phyloP scores from a whole-genome alignment of 2,329 filamentous ascomycete species.

The Pyrenochaeta sp. region DNA sequence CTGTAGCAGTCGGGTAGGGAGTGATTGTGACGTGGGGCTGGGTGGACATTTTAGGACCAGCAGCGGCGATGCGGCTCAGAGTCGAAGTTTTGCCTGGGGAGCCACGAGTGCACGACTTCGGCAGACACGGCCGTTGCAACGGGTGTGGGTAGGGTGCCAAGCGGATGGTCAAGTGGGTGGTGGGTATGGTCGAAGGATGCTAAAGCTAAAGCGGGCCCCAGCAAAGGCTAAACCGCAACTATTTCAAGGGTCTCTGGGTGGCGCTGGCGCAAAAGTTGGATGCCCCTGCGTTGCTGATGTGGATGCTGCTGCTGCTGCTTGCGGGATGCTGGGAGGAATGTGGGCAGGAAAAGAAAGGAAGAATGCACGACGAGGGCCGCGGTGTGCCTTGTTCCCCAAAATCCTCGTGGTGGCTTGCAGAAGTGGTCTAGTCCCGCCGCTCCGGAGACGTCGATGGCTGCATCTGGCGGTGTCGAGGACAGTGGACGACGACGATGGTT shows the following conservation, averaged over 20 bases:
- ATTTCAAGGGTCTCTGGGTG: constrained; percentile 29
- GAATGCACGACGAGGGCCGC: constrained; percentile 18
- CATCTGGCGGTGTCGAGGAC: constrained; percentile 1
- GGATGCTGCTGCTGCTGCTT: constrained; percentile 15
- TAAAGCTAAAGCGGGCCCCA: constrained; percentile 22
- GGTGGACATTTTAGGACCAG: constrained; percentile 26
- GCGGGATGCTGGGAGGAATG: constrained; percentile 20
- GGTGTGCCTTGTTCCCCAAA: too few species aligned
- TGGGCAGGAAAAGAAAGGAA: constrained; percentile 7
- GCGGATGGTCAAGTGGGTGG: constrained; percentile 26
- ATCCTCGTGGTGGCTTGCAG: constrained; percentile 21
- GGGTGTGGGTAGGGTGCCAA: constrained; percentile 34
- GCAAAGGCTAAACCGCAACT: constrained; percentile 16
- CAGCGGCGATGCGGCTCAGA: constrained; percentile 23
- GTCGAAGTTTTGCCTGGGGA: constrained; percentile 23
- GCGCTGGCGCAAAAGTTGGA: constrained; percentile 23
- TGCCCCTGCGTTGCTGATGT: constrained; percentile 21
- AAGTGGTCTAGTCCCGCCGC: background rate
- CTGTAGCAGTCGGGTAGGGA: constrained; percentile 37
- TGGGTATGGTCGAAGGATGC: constrained; percentile 32
- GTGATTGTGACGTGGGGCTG: constrained; percentile 29
- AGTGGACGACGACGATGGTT: background rate
- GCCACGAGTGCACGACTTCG: constrained; percentile 15
- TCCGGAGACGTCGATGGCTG: background rate
- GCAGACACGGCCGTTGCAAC: constrained; percentile 33